phyloP scores from a whole-genome alignment of 495 filamentous ascomycete species.

The Lentithecium fluviatile region DNA sequence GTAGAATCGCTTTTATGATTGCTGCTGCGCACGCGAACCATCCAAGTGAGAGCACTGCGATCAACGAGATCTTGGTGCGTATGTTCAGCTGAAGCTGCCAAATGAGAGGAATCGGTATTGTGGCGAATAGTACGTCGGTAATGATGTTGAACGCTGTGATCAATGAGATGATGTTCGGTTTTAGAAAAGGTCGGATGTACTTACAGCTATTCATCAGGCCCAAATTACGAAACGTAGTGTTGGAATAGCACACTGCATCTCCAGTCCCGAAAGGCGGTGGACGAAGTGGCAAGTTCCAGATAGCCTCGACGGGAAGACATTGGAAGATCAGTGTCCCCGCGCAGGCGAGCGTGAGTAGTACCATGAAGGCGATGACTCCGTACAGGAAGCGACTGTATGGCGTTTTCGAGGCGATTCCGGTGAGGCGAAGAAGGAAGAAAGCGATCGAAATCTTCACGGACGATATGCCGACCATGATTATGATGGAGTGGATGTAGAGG shows the following conservation, averaged over 20 bases:
- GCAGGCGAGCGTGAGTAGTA: slow-evolving; percentile 34
- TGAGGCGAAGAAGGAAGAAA: slow-evolving; percentile 39
- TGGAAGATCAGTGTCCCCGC: slow-evolving; percentile 38
- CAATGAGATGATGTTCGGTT: not conserved
- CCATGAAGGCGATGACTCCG: slow-evolving; percentile 37
- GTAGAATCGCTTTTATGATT: slow-evolving; percentile 39
- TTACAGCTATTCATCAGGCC: slow-evolving; percentile 38
- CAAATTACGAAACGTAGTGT: slow-evolving; percentile 32
- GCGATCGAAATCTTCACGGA: slow-evolving; percentile 40
- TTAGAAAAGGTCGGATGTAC: not conserved
- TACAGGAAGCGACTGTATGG: slow-evolving; percentile 34
- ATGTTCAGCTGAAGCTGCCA: slow-evolving; percentile 39
- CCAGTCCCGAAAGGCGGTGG: slow-evolving; percentile 34
- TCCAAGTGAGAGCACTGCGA: slow-evolving; percentile 36
- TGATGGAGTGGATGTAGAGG: slow-evolving; percentile 32
- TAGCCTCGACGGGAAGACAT: slow-evolving; percentile 36
- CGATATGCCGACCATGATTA: slow-evolving; percentile 31
- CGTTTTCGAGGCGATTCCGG: slow-evolving; percentile 14
- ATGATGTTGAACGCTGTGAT: slow-evolving; percentile 38
- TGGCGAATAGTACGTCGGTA: slow-evolving; percentile 40
- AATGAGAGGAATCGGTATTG: slow-evolving; percentile 38
- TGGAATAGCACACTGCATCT: slow-evolving; percentile 36
- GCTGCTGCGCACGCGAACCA: slow-evolving; percentile 40
- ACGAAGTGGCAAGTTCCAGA: slow-evolving; percentile 30
- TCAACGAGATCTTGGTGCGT: slow-evolving; percentile 38